A percentile compares a stretch with the other conserved stretches of the same genome.
These are phyloP conservation scores for Populus euphratica DNA, from an alignment of 345 rosid genomes.

Conservation along the genomic window DNA sequence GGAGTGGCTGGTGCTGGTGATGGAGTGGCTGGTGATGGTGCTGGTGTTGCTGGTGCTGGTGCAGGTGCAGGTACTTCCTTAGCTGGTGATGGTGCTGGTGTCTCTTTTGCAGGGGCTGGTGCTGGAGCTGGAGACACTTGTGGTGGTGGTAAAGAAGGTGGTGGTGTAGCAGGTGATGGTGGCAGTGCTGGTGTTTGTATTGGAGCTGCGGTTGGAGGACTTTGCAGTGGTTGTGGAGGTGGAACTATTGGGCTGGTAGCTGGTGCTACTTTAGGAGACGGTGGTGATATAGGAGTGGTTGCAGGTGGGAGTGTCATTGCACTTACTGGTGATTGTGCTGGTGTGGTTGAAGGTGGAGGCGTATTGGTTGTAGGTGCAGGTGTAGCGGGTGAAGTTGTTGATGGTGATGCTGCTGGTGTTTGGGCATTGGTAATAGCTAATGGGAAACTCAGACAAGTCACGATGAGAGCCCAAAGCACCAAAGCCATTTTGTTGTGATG, in stretches of 20 bases:
- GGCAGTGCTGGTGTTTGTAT: constrained; percentile 44
- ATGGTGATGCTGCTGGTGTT: constrained; percentile 68
- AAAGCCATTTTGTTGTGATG: constrained; percentile 48
- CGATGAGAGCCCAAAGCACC: constrained; percentile 29
- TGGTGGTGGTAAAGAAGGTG: constrained; percentile 23
- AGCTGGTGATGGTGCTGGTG: constrained; percentile 34
- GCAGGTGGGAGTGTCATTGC: constrained; percentile 46
- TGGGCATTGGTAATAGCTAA: constrained; percentile 49
- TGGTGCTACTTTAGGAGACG: constrained; percentile 64
- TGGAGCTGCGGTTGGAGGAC: constrained; percentile 54
- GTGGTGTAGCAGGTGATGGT: constrained; percentile 31
- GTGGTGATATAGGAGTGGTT: constrained; percentile 46
- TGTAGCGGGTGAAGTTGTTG: constrained; percentile 29
- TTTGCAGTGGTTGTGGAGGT: constrained; percentile 51
- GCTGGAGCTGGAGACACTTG: constrained; percentile 16
- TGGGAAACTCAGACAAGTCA: constrained; percentile 38
- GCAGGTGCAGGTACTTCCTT: constrained; percentile 24
- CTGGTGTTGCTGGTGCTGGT: constrained; percentile 25
- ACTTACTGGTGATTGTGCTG: constrained; percentile 39
- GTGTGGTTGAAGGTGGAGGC: constrained; percentile 35
- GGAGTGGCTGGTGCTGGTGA: constrained; percentile 33
- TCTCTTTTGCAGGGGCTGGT: constrained; percentile 20
- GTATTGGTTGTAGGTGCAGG: constrained; percentile 32
- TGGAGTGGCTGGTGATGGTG: constrained; percentile 32
- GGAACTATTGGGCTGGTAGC: constrained; percentile 53